These are phyloP conservation scores for Hanseniaspora uvarum DNA, from an alignment of 1,139 yeast species.

Conservation along the genomic window DNA sequence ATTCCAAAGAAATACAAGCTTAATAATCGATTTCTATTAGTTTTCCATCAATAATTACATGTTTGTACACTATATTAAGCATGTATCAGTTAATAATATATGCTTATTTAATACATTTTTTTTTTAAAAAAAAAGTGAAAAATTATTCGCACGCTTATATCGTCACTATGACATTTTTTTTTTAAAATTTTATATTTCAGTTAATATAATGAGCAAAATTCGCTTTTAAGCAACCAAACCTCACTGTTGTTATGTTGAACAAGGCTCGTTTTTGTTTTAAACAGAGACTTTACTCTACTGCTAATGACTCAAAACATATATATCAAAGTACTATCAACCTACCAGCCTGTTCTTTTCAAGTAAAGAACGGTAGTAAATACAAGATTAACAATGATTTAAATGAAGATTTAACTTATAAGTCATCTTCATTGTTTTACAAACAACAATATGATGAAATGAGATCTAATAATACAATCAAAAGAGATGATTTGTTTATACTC, in stretches of 20 bases:
- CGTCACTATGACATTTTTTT: too few relatives aligned
- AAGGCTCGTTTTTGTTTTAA: neutral
- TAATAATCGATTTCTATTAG: too few relatives aligned
- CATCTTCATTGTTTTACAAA: slow-evolving; percentile 31
- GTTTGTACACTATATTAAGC: too few relatives aligned
- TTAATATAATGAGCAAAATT: neutral
- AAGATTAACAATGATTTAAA: slow-evolving; percentile 31
- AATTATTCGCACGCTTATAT: too few relatives aligned
- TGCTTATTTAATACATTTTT: too few relatives aligned
- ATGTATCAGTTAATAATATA: too few relatives aligned
- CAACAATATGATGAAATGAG: slow-evolving; percentile 27
- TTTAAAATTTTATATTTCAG: neutral
- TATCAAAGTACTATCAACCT: slow-evolving; percentile 42
- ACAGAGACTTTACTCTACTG: neutral
- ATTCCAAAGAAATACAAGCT: too few relatives aligned
- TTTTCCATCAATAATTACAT: too few relatives aligned
- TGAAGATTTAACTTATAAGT: slow-evolving; percentile 30
- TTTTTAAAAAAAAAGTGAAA: too few relatives aligned
- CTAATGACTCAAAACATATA: slow-evolving; percentile 26
- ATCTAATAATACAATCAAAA: slow-evolving; percentile 19
- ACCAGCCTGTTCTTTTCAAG: slow-evolving; percentile 46
- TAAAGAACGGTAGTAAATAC: slow-evolving; percentile 36
- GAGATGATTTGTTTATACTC: slow-evolving; percentile 45
- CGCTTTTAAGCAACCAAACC: neutral
- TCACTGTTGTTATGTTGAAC: neutral